Evolutionary conservation across 768 basidiomycete genomes (phyloP).

Genomic region (Cyclocybe cylindracea): DNA sequence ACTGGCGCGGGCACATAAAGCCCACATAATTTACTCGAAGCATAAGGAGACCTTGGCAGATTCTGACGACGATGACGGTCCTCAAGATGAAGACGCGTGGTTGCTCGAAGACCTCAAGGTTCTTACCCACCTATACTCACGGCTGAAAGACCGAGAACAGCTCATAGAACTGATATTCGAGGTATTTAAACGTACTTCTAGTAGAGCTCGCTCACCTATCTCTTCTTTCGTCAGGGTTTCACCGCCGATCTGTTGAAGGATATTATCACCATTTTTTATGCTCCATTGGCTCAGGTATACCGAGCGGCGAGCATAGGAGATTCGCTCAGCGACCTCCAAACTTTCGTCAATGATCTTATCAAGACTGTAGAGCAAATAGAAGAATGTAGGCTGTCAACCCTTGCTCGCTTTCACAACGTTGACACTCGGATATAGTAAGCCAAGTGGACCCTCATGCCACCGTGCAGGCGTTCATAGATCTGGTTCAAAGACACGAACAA

Average conservation of each 20-base stretch:
- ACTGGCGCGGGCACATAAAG: constrained; percentile 74
- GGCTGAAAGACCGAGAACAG: constrained; percentile 86
- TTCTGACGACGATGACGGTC: constrained; percentile 93
- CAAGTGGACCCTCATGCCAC: constrained; percentile 83
- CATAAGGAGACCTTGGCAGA: constrained; percentile 63
- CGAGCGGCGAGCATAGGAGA: constrained; percentile 96
- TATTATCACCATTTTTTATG: constrained; percentile 98
- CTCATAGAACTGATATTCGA: constrained; percentile 94
- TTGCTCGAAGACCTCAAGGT: constrained; percentile 89
- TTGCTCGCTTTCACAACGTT: constrained; percentile 3
- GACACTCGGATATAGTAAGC: constrained; percentile 49
- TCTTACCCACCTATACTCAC: constrained; percentile 74
- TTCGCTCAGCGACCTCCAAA: constrained; percentile 88
- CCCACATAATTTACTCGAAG: constrained; percentile 74
- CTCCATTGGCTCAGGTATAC: constrained; percentile 96
- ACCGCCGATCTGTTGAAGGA: constrained; percentile 96
- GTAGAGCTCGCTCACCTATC: neutral
- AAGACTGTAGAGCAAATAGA: constrained; percentile 91
- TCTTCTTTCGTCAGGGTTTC: constrained; percentile 60
- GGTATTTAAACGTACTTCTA: constrained; percentile 37
- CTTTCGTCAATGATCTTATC: constrained; percentile 93
- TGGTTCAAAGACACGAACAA: constrained; percentile 93
- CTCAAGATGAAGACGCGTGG: constrained; percentile 95
- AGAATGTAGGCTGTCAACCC: constrained; percentile 60
- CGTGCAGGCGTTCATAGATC: constrained; percentile 91